These are phyloP conservation scores for Fusarium sp. DNA, from an alignment of 2,329 filamentous ascomycete genomes.

Conservation along the genomic window DNA sequence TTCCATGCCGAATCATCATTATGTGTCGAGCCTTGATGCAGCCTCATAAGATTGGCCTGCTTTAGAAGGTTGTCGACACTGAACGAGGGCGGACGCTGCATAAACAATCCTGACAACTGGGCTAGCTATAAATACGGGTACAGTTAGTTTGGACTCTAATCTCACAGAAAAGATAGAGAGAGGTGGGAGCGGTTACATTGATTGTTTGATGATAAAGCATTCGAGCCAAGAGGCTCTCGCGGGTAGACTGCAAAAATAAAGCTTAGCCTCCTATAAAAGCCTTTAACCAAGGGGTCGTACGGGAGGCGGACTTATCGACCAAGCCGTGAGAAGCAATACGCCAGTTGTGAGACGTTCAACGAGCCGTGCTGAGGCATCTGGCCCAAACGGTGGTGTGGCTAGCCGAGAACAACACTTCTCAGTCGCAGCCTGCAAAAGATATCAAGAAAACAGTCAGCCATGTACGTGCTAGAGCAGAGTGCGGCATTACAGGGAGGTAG, in stretches of 20 bases:
- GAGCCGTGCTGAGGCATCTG: neutral
- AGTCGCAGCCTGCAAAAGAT: neutral
- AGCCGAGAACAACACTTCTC: constrained; percentile 11
- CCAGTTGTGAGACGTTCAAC: constrained; percentile 4
- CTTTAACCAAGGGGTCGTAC: neutral
- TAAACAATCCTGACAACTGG: neutral
- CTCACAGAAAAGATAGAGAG: neutral
- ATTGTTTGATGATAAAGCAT: neutral
- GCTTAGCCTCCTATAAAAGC: neutral
- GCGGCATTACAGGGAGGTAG: neutral
- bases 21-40: neutral
- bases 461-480: neutral
- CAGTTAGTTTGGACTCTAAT: neutral
- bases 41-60: neutral
- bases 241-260: neutral
- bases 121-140: neutral
- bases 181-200: neutral
- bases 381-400: neutral
- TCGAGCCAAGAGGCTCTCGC: neutral
- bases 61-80: neutral
- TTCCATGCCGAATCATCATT: constrained; percentile 11
- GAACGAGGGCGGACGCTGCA: neutral
- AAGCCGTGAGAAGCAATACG: constrained; percentile 1
- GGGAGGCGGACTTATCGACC: constrained; percentile 4
- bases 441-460: neutral